Conservation (phyloP, 768 basidiomycete species). For the Tricholoma saponaceum region DNA sequence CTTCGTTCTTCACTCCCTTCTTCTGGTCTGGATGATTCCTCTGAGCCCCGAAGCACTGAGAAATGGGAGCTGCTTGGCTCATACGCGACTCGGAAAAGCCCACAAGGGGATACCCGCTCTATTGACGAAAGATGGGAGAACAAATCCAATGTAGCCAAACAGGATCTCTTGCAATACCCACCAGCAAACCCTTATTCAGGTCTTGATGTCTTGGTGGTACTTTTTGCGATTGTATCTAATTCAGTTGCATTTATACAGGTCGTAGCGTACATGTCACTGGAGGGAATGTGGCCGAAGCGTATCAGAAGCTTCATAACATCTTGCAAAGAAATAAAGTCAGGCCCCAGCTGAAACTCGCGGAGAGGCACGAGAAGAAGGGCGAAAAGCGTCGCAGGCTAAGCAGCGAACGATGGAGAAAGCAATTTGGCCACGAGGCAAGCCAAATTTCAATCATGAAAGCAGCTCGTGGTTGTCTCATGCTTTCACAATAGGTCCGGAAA, state of each 20-base stretch:
- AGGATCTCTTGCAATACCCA: constrained; percentile 14
- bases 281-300: constrained; percentile 44
- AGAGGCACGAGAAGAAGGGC: constrained; percentile 82
- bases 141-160: constrained; percentile 23
- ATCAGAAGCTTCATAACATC: constrained; percentile 44
- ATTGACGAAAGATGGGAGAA: constrained; percentile 38
- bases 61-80: background rate
- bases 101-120: background rate
- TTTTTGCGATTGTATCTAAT: background rate
- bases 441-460: constrained; percentile 8
- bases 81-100: background rate
- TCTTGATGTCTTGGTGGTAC: background rate
- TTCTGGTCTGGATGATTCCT: background rate
- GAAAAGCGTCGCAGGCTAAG: constrained; percentile 68
- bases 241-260: constrained; percentile 35
- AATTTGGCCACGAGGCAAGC: constrained; percentile 71
- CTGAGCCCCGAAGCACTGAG: background rate
- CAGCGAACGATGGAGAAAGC: constrained; percentile 76
- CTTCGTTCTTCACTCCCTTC: background rate
- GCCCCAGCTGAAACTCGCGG: constrained; percentile 40
- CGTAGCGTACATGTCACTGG: constrained; percentile 49
- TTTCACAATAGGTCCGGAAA: constrained; percentile 63
- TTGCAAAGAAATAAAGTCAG: constrained; percentile 54
- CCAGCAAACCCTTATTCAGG: constrained; percentile 57
- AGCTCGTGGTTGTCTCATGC: constrained; percentile 6